phyloP scores from a whole-genome alignment of 2,329 filamentous ascomycete genomes.

The Ascochyta clinopodiicola region DNA sequence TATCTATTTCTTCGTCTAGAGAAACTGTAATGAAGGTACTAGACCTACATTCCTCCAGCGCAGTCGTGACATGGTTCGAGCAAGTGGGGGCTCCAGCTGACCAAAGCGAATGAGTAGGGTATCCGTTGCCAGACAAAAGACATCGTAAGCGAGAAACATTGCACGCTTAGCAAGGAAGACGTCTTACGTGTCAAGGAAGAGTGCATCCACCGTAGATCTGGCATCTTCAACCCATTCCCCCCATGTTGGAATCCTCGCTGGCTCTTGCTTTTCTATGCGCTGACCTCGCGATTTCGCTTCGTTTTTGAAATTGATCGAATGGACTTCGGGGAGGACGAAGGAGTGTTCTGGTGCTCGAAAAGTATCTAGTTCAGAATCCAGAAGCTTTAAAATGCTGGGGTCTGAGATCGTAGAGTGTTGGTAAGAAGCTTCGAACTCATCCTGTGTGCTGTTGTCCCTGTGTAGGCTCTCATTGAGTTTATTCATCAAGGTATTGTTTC shows the following conservation, averaged over 20 bases:
- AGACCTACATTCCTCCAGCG: conserved; percentile 33
- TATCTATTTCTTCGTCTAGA: background rate
- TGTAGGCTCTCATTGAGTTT: no score
- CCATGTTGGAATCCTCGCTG: background rate
- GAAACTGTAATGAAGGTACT: background rate
- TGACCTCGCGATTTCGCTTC: background rate
- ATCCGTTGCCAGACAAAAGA: background rate
- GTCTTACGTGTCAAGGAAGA: background rate
- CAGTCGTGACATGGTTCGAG: conserved; percentile 10
- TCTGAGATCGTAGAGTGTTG: no score
- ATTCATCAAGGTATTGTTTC: no score
- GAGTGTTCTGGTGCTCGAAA: conserved; percentile 14
- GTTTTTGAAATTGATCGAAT: background rate
- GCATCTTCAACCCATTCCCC: background rate
- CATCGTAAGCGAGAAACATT: background rate
- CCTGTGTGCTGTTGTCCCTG: no score
- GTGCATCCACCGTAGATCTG: background rate
- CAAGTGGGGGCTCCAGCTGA: conserved; percentile 12
- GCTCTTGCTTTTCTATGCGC: background rate
- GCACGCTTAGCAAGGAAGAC: background rate
- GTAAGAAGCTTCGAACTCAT: no score
- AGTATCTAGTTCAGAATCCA: background rate
- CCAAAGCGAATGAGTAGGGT: conserved; percentile 2
- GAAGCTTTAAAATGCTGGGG: no score
- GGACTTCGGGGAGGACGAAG: background rate